These are phyloP conservation scores for Sambucus nigra DNA, from an alignment of 129 eudicot species.

Conservation along the genomic window DNA sequence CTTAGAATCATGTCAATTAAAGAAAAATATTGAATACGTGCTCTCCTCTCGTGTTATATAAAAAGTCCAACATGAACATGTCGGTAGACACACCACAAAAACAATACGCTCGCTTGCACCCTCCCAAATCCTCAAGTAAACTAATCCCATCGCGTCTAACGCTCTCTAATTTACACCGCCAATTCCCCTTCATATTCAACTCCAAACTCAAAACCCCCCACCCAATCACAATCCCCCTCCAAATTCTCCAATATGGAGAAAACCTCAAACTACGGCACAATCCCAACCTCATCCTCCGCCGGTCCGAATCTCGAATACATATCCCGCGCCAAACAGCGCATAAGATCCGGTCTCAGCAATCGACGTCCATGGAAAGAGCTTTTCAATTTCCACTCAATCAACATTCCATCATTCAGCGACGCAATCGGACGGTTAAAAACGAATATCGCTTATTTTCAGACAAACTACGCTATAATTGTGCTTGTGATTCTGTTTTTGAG, in stretches of 20 bases:
- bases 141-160: too few species aligned
- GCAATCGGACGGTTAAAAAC: conserved; percentile 26
- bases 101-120: too few species aligned
- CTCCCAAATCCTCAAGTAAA: too few species aligned
- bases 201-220: background rate
- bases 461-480: conserved; percentile 41
- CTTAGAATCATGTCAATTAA: too few species aligned
- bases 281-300: conserved; percentile 30
- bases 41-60: too few species aligned
- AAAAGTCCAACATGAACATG: too few species aligned
- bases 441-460: conserved; percentile 46
- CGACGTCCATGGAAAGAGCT: conserved; percentile 55
- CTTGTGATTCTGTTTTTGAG: conserved; percentile 32
- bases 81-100: too few species aligned
- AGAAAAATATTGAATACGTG: too few species aligned
- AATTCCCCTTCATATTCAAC: background rate
- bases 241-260: conserved; percentile 6
- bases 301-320: conserved; percentile 26
- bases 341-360: conserved; percentile 27
- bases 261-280: conserved; percentile 58
- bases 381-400: conserved; percentile 24
- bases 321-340: conserved; percentile 36
- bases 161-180: conserved; percentile 10
- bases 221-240: background rate
- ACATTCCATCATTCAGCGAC: conserved; percentile 24